phyloP scores from a whole-genome alignment of 2,329 filamentous ascomycete genomes.

The Nemania sp. region DNA sequence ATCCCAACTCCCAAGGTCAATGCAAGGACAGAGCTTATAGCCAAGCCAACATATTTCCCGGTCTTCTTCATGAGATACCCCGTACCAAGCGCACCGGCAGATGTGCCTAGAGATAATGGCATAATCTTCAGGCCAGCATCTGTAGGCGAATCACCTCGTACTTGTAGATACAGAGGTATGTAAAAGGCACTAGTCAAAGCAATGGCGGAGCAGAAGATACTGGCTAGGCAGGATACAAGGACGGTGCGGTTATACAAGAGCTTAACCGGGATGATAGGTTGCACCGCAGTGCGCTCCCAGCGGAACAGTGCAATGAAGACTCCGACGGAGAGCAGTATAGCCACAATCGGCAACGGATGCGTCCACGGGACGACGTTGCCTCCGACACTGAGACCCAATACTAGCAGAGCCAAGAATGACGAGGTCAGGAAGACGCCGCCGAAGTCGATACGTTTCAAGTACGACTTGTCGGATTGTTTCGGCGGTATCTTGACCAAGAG shows the following conservation, averaged over 20 bases:
- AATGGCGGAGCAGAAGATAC: conserved; percentile 17
- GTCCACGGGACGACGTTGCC: conserved; percentile 15
- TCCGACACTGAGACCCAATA: conserved; percentile 15
- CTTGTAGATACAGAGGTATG: conserved; percentile 12
- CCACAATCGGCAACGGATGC: conserved; percentile 6
- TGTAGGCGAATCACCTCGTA: conserved; percentile 12
- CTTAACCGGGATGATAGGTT: conserved; percentile 16
- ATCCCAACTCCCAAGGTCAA: conserved; percentile 14
- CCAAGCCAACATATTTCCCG: conserved; percentile 15
- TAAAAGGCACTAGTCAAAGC: conserved; percentile 15
- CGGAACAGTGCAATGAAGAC: conserved; percentile 3
- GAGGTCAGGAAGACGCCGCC: conserved; percentile 15
- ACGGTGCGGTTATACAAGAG: conserved; percentile 12
- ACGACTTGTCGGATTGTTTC: conserved; percentile 15
- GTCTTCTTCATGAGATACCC: conserved; percentile 18
- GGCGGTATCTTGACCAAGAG: conserved; percentile 16
- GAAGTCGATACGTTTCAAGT: conserved; percentile 20
- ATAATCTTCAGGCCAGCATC: conserved; percentile 7
- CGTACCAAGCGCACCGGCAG: conserved; percentile 6
- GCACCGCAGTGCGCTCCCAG: conserved; percentile 7
- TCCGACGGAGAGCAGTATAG: conserved; percentile 11
- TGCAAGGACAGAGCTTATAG: conserved; percentile 8
- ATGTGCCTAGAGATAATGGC: conserved; percentile 12
- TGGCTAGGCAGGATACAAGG: conserved; percentile 6
- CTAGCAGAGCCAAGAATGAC: neutral